Base-by-base conservation (phyloP, 192 early-diverging fungal genomes). In the Coemansia pectinata region DNA sequence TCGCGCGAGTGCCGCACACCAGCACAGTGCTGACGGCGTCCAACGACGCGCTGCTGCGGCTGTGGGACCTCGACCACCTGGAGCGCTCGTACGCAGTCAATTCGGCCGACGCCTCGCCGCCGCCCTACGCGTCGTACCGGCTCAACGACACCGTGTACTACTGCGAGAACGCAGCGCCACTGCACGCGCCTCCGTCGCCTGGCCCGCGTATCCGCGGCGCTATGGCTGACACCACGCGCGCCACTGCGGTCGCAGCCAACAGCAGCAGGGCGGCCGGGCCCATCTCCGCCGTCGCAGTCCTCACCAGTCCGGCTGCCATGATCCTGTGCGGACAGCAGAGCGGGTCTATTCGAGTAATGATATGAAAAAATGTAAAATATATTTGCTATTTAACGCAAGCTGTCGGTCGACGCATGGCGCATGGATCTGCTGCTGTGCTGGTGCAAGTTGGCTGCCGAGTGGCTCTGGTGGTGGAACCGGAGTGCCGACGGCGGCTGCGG, bases 31-130 rank as follows among this genome's bases (percentile, higher is more conserved):
- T 55, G 25, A 9, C 52, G 0, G 52, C 23, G 25, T 55, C 52
- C 1, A 89, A 88, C 5, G 96, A 97, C 80, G 87, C 92, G 38
- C 94, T 95, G 76, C 77, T 98, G 34, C 80, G 95, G n/a, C 92
- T 90, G 65, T 94, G 94, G 92, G 90, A 95, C 70, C 83, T 84
- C 21, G 79, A 77, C 7, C 73, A 77, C 21, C 73, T 92, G 34
- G 92, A 94, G 29, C 82, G 91, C 17, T 94, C 92, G 3, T 90
- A 87, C 72, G 84, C 95, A 3, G 81, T 96, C 36, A 85, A 47
- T 61, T 1, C 55, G 25, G 25, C 62, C 76, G 10, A 36, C 66
- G 58, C 64, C 2, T 57, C 53, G 25, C 62, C 76, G 5, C 48
- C 66, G 34, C 74, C 80, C 17, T 78, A 83, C 29, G 70, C 74